Base-by-base conservation (phyloP, 768 basidiomycete species). In the Suillus variegatus region DNA sequence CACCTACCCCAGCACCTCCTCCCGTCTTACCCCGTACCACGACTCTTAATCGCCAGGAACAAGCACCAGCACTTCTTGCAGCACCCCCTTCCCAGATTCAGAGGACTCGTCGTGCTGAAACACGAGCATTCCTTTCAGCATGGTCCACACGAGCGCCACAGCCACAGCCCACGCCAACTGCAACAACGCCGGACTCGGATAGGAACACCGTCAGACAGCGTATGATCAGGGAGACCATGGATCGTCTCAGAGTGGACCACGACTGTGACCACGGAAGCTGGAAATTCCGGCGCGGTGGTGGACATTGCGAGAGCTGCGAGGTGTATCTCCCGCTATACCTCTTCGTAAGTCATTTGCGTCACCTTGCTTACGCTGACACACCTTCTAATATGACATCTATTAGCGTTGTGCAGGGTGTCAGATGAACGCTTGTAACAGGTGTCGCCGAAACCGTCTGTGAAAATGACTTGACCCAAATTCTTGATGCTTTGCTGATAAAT, bases 241-340 rank as follows among this genome's bases (percentile, higher is more conserved):
- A 78, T 1, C 65, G 77, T 5, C 75, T 90, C 47, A 74, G 86
- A 10, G 74, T 77, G 6, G 82, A 86, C 65, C 90, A 90, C 69
- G 81, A 86, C 3, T 91, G 89, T 64, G 20, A 65, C 13, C 76
- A 81, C 4, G 75, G 74, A 55, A 58, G n/a, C 0, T 89, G 88
- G 86, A 73, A 68, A 32, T 80, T 81, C 46, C 76, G 80, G 0
- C 1, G 71, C 2, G 86, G 85, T 0, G 79, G 78, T 0, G 84
- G 82, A 6, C 58, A 35, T 12, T 88, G 87, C 61, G 81, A 86
- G 61, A 78, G 72, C 63, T 88, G 87, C 66, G 71, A 75, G 16
- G 64, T 72, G 56, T 62, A 75, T 60, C 70, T 88, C 10, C 79
- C 75, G 0, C 16, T 73, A 1, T 89, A 79, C 73, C 74, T 90